Base-by-base conservation (phyloP, 148 eudicot genomes). In the Cornus kousa region DNA sequence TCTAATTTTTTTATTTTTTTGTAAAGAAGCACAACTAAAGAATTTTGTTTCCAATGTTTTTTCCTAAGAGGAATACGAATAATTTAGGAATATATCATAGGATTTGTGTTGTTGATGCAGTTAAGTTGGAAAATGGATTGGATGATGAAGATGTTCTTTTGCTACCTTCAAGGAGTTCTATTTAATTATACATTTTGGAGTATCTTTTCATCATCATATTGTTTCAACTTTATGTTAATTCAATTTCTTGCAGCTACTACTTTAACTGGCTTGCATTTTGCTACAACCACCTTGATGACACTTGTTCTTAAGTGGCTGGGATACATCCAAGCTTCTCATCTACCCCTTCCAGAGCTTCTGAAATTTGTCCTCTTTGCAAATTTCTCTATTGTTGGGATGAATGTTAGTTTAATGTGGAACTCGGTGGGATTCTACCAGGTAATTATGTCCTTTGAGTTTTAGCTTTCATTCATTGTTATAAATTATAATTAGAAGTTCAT, bases 351-450 rank as follows among this genome's bases (percentile, higher is more conserved):
- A 68, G 98, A 94, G 53, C 91, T 94, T 79, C 85, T 94, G 84
- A 92, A 82, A 83, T 94, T 94, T 89, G 97, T 94, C 71, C 40
- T 94, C 60, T 92, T 88, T 79, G 98, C 98, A 55, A 94, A 94
- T 85, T 92, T 91, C 82, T 94, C 98, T 40, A 92, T 94, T 78
- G 98, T 94, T 55, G 98, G 98, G 81, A 94, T 94, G 98, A 94
- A 94, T 83, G 97, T 94, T 77, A 94, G 98, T 80, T 85, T 94
- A 68, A 94, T 94, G 98, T 94, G 91, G 94, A 94, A 94, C 76
- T 94, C 98, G 23, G 98, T 94, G 75, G 98, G 98, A 79, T 94
- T 94, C 79, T 94, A 94, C 84, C 98, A 94, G 98, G 98, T 94
- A 89, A 67, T 57, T 16, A 55, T 74, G 24, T n/a, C 2, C 48